A percentile compares a stretch with the other conserved stretches of the same genome.
Conservation (phyloP, 2,329 filamentous ascomycete species). For the Penicillium janthinellum region DNA sequence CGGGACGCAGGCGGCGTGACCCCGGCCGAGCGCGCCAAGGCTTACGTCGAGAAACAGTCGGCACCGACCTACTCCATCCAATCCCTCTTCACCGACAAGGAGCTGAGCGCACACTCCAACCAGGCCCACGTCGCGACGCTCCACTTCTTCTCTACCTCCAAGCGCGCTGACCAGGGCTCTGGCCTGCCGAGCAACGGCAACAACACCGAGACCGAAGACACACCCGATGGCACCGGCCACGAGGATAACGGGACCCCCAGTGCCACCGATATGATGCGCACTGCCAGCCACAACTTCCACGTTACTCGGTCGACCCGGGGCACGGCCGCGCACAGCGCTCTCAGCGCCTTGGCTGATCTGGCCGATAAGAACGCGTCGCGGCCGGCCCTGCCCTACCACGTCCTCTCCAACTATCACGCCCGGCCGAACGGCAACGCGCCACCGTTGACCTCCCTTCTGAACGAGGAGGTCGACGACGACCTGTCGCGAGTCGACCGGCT, state of each 20-base stretch:
- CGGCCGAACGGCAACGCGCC: conserved; percentile 48
- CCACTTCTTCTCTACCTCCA: conserved; percentile 60
- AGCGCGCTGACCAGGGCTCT: conserved; percentile 44
- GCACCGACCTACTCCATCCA: conserved; percentile 63
- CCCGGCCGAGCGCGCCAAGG: conserved; percentile 56
- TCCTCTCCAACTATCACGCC: conserved; percentile 49
- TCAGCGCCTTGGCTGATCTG: conserved; percentile 59
- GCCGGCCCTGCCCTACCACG: conserved; percentile 50
- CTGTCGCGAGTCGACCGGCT: conserved; percentile 45
- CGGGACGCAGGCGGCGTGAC: conserved; percentile 51
- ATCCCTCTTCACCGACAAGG: conserved; percentile 68
- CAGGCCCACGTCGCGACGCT: conserved; percentile 62
- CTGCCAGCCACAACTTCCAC: conserved; percentile 58
- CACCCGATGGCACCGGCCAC: conserved; percentile 40
- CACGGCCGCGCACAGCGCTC: conserved; percentile 52
- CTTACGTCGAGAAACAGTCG: conserved; percentile 58
- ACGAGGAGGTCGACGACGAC: conserved; percentile 52
- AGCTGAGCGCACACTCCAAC: conserved; percentile 63
- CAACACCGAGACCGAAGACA: conserved; percentile 45
- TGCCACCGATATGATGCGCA: conserved; percentile 62
- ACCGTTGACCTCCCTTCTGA: conserved; percentile 46
- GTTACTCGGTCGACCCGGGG: conserved; percentile 57
- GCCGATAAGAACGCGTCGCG: conserved; percentile 52
- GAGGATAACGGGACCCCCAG: conserved; percentile 45
- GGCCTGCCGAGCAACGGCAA: conserved; percentile 43